Evolutionary conservation across 768 basidiomycete genomes (phyloP).

Genomic region (Phlebiopsis gigantea): DNA sequence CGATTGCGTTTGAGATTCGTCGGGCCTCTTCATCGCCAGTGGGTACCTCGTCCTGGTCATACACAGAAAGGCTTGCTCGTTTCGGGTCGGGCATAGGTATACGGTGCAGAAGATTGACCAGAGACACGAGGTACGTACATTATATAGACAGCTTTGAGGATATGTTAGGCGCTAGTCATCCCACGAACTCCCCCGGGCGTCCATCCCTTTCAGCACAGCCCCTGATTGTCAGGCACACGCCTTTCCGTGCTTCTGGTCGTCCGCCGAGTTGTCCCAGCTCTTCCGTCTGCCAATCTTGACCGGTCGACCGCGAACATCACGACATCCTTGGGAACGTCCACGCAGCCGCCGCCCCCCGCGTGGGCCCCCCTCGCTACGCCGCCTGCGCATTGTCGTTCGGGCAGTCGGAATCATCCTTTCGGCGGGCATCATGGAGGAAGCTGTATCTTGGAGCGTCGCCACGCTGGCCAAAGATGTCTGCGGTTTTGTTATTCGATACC

Average conservation of each 20-base stretch:
- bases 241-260: constrained; percentile 3
- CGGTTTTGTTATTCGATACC: background rate
- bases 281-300: background rate
- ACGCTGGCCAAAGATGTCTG: background rate
- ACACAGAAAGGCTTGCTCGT: constrained; percentile 1
- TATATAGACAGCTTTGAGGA: constrained; percentile 1
- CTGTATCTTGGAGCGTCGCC: background rate
- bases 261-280: background rate
- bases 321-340: constrained; percentile 3
- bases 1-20: constrained; percentile 13
- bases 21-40: constrained; percentile 12
- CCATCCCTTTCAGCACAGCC: constrained; percentile 12
- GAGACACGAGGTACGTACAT: constrained; percentile 1
- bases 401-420: too few species aligned
- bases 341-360: constrained; percentile 1
- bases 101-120: background rate
- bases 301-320: background rate
- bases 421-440: background rate
- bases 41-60: background rate
- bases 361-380: background rate
- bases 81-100: background rate
- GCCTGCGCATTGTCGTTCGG: background rate
- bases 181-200: constrained; percentile 10
- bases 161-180: constrained; percentile 7
- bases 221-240: constrained; percentile 16